phyloP scores from a whole-genome alignment of 768 basidiomycete species.

The Pleurotus pulmonarius region DNA sequence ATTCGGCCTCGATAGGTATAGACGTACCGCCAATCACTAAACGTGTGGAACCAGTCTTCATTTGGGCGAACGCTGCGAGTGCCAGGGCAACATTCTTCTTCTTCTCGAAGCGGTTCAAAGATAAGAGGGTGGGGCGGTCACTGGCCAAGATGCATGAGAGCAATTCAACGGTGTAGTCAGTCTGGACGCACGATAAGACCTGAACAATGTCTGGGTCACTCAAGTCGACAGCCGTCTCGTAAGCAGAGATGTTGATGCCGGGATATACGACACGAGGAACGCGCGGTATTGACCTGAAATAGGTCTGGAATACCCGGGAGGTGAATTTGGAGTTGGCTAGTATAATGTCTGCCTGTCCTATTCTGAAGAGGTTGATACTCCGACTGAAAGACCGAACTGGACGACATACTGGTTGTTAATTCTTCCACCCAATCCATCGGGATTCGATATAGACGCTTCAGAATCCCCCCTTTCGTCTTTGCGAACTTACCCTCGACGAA shows the following conservation, averaged over 20 bases:
- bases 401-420: conserved; percentile 71
- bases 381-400: not conserved
- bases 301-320: conserved; percentile 68
- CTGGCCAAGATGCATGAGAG: conserved; percentile 26
- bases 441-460: conserved; percentile 77
- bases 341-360: conserved; percentile 87
- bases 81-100: conserved; percentile 92
- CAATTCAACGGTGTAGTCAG: not conserved
- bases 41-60: conserved; percentile 23
- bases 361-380: conserved; percentile 4
- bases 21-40: too few relatives aligned
- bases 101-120: conserved; percentile 91
- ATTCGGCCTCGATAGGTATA: too few relatives aligned
- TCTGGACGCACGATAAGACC: conserved; percentile 54
- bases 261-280: conserved; percentile 88
- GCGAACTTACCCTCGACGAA: conserved; percentile 51
- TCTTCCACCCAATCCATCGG: conserved; percentile 94
- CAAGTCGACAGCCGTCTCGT: conserved; percentile 43
- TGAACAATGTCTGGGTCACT: conserved; percentile 48
- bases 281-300: conserved; percentile 65
- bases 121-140: conserved; percentile 70
- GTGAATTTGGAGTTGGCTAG: conserved; percentile 93
- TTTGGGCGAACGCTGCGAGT: conserved; percentile 66
- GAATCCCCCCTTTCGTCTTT: conserved; percentile 36
- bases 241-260: conserved; percentile 81